Evolutionary conservation across 805 yeast genomes (phyloP), one percentile per base, ranked within the genome.

Genomic region (Wickerhamomyces canadensis): DNA sequence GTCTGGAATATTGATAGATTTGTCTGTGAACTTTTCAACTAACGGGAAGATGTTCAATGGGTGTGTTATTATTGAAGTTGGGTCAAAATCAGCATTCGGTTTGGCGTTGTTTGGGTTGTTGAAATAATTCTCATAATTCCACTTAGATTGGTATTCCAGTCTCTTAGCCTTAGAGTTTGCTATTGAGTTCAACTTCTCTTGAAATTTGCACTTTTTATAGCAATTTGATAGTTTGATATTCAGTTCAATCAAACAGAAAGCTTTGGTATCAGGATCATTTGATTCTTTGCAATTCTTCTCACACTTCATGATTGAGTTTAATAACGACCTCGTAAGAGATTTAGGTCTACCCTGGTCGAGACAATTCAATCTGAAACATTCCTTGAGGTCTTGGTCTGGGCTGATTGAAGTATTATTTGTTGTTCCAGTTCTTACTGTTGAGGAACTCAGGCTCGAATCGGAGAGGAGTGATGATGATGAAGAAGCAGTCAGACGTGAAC

Each of bases 21-120:
- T 70, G 15, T 76, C 74, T 0, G 98, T 91, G 57, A 86, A 91
- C 58, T 84, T 80, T 59, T 91, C 98, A 27, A 91, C 97, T 47
- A 91, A 62, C 9, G 95, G 96, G 63, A 93, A 91, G 19, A 91
- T 63, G 56, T 91, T 87, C 21, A 80, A 62, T 37, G 62, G 60
- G 38, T 69, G 67, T 44, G 67, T 70, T 18, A 76, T 74, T 19
- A 66, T 60, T 31, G 66, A 56, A 2, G 70, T 61, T 27, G 53
- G 60, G 45, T 74, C 69, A 25, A 54, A 54, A 25, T 57, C 55
- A 48, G 55, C 22, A 6, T 41, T 34, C 43, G 48, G 24, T 52
- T 31, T 14, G 43, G 40, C 25, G 19, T 17, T 28, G 16, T 18
- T 33, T 22, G 21, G 13, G 16, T 30, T 34, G 28, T 55, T 52